Evolutionary conservation across 2,329 filamentous ascomycete genomes (phyloP).

Genomic region (Curvularia hawaiiensis): DNA sequence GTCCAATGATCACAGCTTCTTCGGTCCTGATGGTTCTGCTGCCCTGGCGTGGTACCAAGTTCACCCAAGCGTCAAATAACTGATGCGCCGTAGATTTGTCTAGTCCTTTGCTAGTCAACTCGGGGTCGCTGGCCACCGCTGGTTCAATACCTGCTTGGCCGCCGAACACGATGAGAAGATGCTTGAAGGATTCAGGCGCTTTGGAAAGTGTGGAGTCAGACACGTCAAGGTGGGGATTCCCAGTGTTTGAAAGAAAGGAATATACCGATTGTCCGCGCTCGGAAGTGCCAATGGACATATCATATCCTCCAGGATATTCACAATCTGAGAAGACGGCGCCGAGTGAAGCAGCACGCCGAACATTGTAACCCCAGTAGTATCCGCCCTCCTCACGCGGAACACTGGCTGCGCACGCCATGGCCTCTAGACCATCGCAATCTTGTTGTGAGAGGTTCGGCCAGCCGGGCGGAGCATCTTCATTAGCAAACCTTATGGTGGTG

Average conservation of each 20-base stretch:
- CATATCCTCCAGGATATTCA: conserved; percentile 77
- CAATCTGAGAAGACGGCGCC: conserved; percentile 79
- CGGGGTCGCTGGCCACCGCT: conserved; percentile 67
- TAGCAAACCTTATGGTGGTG: conserved; percentile 71
- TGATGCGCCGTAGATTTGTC: conserved; percentile 67
- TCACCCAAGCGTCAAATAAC: conserved; percentile 84
- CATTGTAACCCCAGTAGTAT: conserved; percentile 85
- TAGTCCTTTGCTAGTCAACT: conserved; percentile 66
- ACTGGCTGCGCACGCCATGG: conserved; percentile 69
- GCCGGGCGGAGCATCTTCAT: conserved; percentile 44
- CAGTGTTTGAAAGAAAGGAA: conserved; percentile 35
- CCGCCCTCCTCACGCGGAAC: conserved; percentile 75
- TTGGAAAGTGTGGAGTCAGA: conserved; percentile 17
- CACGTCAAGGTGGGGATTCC: background rate
- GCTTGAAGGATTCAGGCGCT: conserved; percentile 60
- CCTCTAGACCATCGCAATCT: conserved; percentile 43
- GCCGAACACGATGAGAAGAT: conserved; percentile 79
- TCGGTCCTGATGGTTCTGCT: conserved; percentile 83
- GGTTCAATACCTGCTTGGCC: conserved; percentile 80
- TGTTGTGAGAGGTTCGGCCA: conserved; percentile 37
- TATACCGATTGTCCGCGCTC: conserved; percentile 68
- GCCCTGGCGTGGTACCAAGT: conserved; percentile 79
- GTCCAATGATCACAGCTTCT: conserved; percentile 78
- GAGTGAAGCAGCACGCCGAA: conserved; percentile 69
- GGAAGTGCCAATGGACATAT: conserved; percentile 81